phyloP scores from a whole-genome alignment of 2,329 filamentous ascomycete species.

The Fusarium azukiicola region DNA sequence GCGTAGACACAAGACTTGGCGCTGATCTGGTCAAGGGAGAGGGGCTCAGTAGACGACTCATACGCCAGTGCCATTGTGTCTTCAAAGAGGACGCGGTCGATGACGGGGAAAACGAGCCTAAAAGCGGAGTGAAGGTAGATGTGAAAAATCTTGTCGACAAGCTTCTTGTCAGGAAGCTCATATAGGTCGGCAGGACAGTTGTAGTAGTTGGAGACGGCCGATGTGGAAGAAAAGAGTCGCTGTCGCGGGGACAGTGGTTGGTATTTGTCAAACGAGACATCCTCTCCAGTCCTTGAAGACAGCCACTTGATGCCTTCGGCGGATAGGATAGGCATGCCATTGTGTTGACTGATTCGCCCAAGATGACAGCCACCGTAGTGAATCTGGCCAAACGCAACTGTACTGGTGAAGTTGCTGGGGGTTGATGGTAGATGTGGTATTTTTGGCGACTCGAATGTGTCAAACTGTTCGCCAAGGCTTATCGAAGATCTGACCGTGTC shows the following conservation, averaged over 20 bases:
- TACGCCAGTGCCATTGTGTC: conserved; percentile 71
- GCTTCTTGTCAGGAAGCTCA: conserved; percentile 49
- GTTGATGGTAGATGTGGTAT: conserved; percentile 19
- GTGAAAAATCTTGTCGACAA: conserved; percentile 52
- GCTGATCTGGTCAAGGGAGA: conserved; percentile 55
- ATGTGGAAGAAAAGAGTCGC: conserved; percentile 2
- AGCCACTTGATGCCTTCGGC: conserved; percentile 50
- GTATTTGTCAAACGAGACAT: conserved; percentile 18
- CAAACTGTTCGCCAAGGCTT: conserved; percentile 31
- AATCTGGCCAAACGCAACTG: conserved; percentile 49
- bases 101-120: conserved; percentile 69
- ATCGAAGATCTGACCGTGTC: not conserved
- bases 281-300: conserved; percentile 43
- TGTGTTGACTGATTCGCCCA: conserved; percentile 51
- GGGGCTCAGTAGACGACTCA: conserved; percentile 40
- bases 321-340: conserved; percentile 49
- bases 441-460: conserved; percentile 28
- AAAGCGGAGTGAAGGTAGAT: conserved; percentile 59
- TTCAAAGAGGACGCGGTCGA: conserved; percentile 70
- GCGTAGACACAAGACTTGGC: conserved; percentile 72
- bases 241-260: not conserved
- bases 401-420: conserved; percentile 22
- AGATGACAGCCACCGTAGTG: conserved; percentile 50
- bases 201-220: conserved; percentile 13
- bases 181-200: conserved; percentile 27